Base-by-base conservation (phyloP, 306 rosid species). In the Ziziphus jujuba region DNA sequence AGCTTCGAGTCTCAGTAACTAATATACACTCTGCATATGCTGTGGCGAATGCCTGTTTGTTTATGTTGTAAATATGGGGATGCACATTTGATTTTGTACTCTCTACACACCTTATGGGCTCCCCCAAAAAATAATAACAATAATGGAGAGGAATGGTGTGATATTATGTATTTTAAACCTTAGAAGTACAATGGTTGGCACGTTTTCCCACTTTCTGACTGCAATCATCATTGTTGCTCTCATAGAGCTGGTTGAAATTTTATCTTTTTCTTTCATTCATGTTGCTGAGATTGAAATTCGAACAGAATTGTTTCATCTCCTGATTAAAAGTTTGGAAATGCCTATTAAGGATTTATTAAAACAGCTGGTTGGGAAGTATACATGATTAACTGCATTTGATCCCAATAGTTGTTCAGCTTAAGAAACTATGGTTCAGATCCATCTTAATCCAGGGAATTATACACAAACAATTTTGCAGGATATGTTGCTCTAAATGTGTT, bases 11-110 rank as follows among this genome's bases (percentile, higher is more conserved):
- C 67, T 66, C 55, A 20, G 19, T 49, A n/a, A 17, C 70, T 61
- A 58, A 51, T 61, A 71, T 71, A 57, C 40, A 50, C 22, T 16
- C 0, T 50, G 55, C 55, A 19, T 67, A 40, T 67, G 72, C 48
- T 40, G 63, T 47, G 13, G 73, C 74, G 80, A 63, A 59, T 68
- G 70, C 9, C 38, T 70, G 66, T 77, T 83, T 84, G 65, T 63
- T 54, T 36, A 57, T 84, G 84, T 54, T 85, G 86, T 82, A 78
- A 85, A 80, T 80, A 82, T 53, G 77, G 66, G 76, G 73, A 72
- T 56, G 54, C 36, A 14, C 72, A 71, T 17, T 44, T 77, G 64
- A 70, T 67, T 84, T 75, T 69, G 78, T 61, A 73, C 23, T 66
- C 74, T 68, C 63, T 67, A 77, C 74, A 76, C 72, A 69, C 82